Evolutionary conservation across 345 rosid genomes (phyloP).

Genomic region (Syzygium oleosum): DNA sequence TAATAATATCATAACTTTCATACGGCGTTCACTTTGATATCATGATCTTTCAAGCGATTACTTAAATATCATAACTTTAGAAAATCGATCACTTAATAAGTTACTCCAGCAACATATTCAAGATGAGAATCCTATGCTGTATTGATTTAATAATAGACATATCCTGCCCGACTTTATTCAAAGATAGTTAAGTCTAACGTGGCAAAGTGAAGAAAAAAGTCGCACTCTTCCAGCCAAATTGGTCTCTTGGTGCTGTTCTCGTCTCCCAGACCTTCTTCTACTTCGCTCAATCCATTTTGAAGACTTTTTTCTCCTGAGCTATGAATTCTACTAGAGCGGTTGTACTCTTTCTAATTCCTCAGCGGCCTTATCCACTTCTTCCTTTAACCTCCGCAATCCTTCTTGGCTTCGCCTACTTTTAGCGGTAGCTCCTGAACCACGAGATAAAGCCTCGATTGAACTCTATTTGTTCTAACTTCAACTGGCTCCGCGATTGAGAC

Average conservation of each 20-base stretch:
- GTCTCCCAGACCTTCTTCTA: background rate
- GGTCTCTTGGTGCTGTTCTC: background rate
- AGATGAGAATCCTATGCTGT: background rate
- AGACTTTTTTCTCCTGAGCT: background rate
- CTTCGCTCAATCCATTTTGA: background rate
- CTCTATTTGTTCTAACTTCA: background rate
- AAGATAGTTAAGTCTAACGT: background rate
- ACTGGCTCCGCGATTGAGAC: background rate
- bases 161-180: background rate
- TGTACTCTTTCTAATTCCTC: background rate
- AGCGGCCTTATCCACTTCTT: background rate
- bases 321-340: background rate
- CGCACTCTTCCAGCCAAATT: background rate
- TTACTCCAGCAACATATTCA: background rate
- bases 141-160: no score
- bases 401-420: background rate
- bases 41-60: background rate
- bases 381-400: background rate
- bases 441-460: background rate
- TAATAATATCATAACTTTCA: background rate
- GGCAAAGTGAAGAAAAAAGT: background rate
- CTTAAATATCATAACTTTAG: no score
- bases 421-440: background rate
- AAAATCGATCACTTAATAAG: background rate
- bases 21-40: background rate